Evolutionary conservation across 352 stramenopile genomes (phyloP).

Genomic region (Phytophthora pisi): DNA sequence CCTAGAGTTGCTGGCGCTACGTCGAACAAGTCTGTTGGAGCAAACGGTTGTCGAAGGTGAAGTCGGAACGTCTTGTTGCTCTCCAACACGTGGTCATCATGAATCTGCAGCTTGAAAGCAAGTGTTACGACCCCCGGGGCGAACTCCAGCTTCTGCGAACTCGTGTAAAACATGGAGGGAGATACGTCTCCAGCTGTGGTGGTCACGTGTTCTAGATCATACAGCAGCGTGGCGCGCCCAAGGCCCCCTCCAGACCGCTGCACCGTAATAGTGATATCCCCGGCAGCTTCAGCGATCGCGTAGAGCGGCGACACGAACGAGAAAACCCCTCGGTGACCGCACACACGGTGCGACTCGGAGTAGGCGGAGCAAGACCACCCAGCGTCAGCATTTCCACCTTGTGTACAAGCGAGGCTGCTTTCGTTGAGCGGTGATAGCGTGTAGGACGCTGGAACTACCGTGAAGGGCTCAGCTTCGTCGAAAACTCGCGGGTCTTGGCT

Average conservation of each 20-base stretch:
- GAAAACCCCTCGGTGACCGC: conserved; percentile 90
- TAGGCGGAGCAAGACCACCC: conserved; percentile 68
- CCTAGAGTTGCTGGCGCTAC: conserved; percentile 45
- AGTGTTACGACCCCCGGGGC: conserved; percentile 78
- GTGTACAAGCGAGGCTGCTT: conserved; percentile 52
- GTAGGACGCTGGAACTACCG: conserved; percentile 38
- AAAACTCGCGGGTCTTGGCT: conserved; percentile 90
- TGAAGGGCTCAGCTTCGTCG: conserved; percentile 92
- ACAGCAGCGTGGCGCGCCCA: conserved; percentile 72
- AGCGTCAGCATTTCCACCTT: conserved; percentile 63
- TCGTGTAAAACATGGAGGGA: conserved; percentile 89
- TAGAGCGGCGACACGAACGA: conserved; percentile 90
- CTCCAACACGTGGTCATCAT: conserved; percentile 88
- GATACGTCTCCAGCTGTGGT: conserved; percentile 80
- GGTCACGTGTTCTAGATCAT: conserved; percentile 87
- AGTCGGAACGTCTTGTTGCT: conserved; percentile 75
- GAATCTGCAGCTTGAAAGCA: conserved; percentile 91
- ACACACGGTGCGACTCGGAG: conserved; percentile 83
- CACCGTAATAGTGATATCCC: conserved; percentile 85
- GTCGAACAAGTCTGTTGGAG: conserved; percentile 20
- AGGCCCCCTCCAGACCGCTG: conserved; percentile 87
- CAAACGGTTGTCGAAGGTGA: conserved; percentile 43
- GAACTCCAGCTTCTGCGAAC: conserved; percentile 81
- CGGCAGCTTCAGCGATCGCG: conserved; percentile 69
- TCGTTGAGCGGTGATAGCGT: conserved; percentile 53